phyloP scores from a whole-genome alignment of 2,329 filamentous ascomycete genomes.

The Helicocarpus griseus region DNA sequence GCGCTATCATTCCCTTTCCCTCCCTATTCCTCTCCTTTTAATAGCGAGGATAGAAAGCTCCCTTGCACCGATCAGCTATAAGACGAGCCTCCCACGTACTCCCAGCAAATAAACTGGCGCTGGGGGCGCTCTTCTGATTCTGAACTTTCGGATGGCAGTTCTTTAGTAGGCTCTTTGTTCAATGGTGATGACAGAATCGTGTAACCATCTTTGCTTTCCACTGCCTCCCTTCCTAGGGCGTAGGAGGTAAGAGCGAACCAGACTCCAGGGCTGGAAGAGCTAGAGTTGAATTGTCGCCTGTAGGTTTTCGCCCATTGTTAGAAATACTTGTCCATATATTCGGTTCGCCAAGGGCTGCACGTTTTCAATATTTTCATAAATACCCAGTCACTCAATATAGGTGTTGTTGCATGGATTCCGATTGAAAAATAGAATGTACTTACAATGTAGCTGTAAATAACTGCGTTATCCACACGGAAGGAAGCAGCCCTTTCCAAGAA shows the following conservation, averaged over 20 bases:
- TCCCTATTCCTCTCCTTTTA: no score
- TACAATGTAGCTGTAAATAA: conserved; percentile 29
- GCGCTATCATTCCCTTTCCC: no score
- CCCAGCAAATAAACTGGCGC: conserved; percentile 28
- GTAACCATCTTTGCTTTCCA: conserved; percentile 33
- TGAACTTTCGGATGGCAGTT: not conserved
- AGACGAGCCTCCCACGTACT: conserved; percentile 26
- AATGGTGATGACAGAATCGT: conserved; percentile 18
- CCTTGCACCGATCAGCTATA: not conserved
- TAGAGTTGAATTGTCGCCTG: conserved; percentile 6
- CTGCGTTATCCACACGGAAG: conserved; percentile 29
- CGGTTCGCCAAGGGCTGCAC: not conserved
- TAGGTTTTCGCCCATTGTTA: not conserved
- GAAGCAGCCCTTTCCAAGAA: conserved; percentile 36
- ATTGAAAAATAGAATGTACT: conserved; percentile 15
- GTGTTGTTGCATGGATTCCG: not conserved
- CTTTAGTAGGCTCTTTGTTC: conserved; percentile 3
- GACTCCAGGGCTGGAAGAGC: conserved; percentile 4
- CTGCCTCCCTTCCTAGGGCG: conserved; percentile 25
- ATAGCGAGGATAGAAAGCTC: no score
- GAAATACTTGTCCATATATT: not conserved
- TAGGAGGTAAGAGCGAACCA: conserved; percentile 29
- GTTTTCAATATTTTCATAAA: not conserved
- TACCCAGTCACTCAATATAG: no score
- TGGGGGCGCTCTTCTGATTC: not conserved